Evolutionary conservation across 2,329 filamentous ascomycete genomes (phyloP), one percentile per base, ranked within the genome.

Genomic region (Cladorrhinum sp.): DNA sequence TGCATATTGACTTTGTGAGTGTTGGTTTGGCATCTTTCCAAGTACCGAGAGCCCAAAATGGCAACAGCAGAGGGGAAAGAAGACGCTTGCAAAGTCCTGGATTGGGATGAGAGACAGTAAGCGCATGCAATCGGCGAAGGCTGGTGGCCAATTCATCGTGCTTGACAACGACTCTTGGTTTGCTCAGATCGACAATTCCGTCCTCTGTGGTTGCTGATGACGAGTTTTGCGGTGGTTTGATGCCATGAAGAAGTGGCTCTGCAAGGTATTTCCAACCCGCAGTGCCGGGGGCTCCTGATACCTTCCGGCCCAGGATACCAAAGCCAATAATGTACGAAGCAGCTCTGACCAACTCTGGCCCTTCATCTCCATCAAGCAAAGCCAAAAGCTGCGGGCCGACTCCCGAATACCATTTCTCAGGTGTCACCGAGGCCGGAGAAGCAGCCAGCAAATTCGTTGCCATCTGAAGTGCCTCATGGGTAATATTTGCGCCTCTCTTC

Each of bases 381-480:
- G 71, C 69, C 50, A 86, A 73, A 1, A 91, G 73, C 69, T 91
- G 88, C 2, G 82, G 81, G 7, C 84, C 79, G 36, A 91, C 79
- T 3, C 79, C 79, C 0, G 74, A 68, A 63, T 89, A 87, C 86
- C 87, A 91, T 36, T 73, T 72, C 18, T 85, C 78, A 1, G 85
- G 75, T 2, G 75, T 70, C 66, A 87, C 80, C 0, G 76, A 77
- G 1, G 75, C 73, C 0, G 88, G 87, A 0, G 86, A 83, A 1
- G 81, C 80, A 0, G 85, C 84, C 0, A 91, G 73, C 16, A 91
- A 75, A 58, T 79, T 82, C 1, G 86, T 82, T 3, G 85, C 86
- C 68, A 89, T 81, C 26, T 82, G 82, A 36, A 91, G 76, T 1
- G 87, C 87, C 69, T 91, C 87, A 30, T 88, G 82, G 0, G 88